A percentile compares a stretch with the other conserved stretches of the same genome.
phyloP scores from a whole-genome alignment of 345 rosid genomes.

The Rubroshorea leprosula region DNA sequence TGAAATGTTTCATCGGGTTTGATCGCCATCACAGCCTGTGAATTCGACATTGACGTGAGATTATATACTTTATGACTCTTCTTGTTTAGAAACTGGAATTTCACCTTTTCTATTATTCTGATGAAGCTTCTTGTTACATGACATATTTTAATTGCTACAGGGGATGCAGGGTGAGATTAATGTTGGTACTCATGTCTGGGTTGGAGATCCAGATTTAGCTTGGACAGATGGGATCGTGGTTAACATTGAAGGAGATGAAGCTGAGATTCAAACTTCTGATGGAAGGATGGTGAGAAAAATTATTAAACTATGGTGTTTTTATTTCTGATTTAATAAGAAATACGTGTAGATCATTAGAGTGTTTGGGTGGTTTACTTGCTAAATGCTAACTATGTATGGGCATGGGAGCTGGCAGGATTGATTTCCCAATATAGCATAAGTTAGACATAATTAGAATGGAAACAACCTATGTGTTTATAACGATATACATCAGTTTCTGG shows the following conservation, averaged over 20 bases:
- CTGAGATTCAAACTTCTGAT: constrained; percentile 45
- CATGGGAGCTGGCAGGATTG: not conserved
- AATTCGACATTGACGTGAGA: not conserved
- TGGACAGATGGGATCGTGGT: constrained; percentile 72
- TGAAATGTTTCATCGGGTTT: no score
- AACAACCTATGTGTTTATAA: not conserved
- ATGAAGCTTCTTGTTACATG: constrained; percentile 11
- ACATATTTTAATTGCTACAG: constrained; percentile 22
- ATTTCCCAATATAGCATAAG: not conserved
- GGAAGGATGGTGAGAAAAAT: constrained; percentile 40
- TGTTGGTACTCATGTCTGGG: constrained; percentile 73
- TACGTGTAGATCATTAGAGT: not conserved
- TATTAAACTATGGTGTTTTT: not conserved
- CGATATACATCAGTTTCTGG: no score
- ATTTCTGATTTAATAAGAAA: not conserved
- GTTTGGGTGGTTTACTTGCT: not conserved
- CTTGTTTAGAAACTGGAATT: not conserved
- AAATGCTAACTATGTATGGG: not conserved
- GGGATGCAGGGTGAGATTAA: constrained; percentile 34
- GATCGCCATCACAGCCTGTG: no score
- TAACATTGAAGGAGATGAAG: constrained; percentile 45
- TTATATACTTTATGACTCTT: no score
- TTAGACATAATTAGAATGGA: not conserved
- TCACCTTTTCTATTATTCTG: not conserved
- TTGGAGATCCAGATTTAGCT: constrained; percentile 51